Conservation (phyloP, 1,284 basidiomycete species). For the Puccinia coronata region DNA sequence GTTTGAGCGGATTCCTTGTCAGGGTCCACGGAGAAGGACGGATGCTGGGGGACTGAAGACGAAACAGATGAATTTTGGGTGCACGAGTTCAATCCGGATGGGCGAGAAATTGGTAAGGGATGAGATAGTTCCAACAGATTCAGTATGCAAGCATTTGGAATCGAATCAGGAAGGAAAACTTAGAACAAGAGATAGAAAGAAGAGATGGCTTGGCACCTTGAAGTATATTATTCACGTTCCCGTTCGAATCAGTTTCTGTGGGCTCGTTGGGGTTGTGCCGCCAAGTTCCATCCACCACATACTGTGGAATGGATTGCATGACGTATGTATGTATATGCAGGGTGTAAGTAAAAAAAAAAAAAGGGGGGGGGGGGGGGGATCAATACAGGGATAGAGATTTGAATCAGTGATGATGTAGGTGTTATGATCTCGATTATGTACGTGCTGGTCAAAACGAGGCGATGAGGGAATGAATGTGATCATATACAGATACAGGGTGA, state of each 20-base stretch:
- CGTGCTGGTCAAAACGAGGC: too few relatives aligned
- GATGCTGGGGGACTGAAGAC: slow-evolving; percentile 20
- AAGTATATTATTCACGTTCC: slow-evolving; percentile 55
- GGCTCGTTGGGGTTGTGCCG: slow-evolving; percentile 52
- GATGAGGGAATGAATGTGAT: too few relatives aligned
- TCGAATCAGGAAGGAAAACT: not conserved
- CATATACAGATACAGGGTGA: too few relatives aligned
- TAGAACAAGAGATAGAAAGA: too few relatives aligned
- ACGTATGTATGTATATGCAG: not conserved
- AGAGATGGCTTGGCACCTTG: slow-evolving; percentile 48
- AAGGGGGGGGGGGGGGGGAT: not conserved
- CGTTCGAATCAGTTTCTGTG: slow-evolving; percentile 52
- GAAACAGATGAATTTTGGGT: not conserved
- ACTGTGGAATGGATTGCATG: slow-evolving; percentile 49
- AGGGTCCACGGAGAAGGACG: slow-evolving; percentile 11
- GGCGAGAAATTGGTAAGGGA: not conserved
- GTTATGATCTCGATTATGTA: too few relatives aligned
- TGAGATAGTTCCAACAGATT: not conserved
- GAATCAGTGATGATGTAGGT: not conserved
- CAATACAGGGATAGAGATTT: not conserved
- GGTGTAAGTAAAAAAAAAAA: too few relatives aligned
- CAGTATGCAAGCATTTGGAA: not conserved
- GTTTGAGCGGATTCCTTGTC: slow-evolving; percentile 6
- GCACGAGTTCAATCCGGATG: not conserved
- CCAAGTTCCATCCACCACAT: slow-evolving; percentile 55